Percentiles rank a stretch among this genome's conserved stretches.
phyloP scores from a whole-genome alignment of 495 filamentous ascomycete genomes.

The Geoglossum glabrum region DNA sequence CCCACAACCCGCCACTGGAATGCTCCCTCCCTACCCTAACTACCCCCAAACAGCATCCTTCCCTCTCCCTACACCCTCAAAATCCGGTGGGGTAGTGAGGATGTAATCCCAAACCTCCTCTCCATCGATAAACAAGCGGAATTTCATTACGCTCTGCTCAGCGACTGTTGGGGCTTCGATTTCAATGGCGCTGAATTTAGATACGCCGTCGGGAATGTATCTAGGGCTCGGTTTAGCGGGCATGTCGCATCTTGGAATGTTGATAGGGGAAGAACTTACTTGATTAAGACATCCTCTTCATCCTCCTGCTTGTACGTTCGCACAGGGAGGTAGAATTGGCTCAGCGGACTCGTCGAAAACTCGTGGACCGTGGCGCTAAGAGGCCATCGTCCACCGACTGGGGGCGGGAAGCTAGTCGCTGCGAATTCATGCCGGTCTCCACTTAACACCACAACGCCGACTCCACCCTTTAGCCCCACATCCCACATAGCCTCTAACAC shows the following conservation, averaged over 20 bases:
- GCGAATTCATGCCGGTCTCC: conserved; percentile 93
- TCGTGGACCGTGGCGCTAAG: conserved; percentile 49
- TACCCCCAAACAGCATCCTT: neutral
- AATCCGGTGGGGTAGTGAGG: conserved; percentile 28
- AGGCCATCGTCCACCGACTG: conserved; percentile 32
- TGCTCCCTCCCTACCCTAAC: neutral
- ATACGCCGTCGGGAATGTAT: conserved; percentile 71
- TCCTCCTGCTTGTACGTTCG: conserved; percentile 64
- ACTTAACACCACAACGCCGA: conserved; percentile 66
- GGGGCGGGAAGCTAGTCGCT: conserved; percentile 70
- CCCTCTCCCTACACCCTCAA: conserved; percentile 21
- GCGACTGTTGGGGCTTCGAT: conserved; percentile 32
- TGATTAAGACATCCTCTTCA: conserved; percentile 55
- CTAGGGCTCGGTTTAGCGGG: no score
- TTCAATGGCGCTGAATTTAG: conserved; percentile 78
- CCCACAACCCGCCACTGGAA: no score
- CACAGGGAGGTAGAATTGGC: conserved; percentile 82
- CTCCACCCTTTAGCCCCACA: conserved; percentile 39
- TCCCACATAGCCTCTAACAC: conserved; percentile 88
- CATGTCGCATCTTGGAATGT: neutral
- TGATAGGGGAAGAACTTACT: conserved; percentile 28
- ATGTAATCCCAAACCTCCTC: conserved; percentile 53
- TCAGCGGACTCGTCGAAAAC: conserved; percentile 73
- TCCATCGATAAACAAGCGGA: conserved; percentile 67
- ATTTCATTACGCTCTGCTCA: conserved; percentile 41